A percentile compares a stretch with the other conserved stretches of the same genome.
Conservation (phyloP, 441 rosid species). For the Adansonia gregorii region DNA sequence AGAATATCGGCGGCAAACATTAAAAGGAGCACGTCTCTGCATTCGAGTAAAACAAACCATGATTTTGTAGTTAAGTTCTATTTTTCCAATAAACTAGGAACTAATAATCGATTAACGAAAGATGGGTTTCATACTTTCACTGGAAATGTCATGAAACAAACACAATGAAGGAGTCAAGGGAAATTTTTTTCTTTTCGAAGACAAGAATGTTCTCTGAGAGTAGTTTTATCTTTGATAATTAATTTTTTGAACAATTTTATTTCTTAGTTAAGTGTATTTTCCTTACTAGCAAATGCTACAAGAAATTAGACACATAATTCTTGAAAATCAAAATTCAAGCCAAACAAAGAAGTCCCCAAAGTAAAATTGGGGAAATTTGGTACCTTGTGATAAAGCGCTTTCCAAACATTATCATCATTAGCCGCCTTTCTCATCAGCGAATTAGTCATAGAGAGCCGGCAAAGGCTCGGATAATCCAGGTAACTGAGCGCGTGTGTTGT, state of each 20-base stretch:
- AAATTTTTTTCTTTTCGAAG: too few species aligned
- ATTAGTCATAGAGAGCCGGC: conserved; percentile 96
- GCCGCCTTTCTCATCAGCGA: conserved; percentile 97
- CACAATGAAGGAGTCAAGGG: neutral
- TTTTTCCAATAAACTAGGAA: neutral
- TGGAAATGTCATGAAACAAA: neutral
- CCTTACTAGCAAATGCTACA: neutral
- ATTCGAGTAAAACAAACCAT: neutral
- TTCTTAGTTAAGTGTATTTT: neutral
- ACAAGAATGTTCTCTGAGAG: too few species aligned
- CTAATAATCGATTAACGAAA: neutral
- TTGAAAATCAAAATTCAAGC: neutral
- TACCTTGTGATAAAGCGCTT: conserved; percentile 95
- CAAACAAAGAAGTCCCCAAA: too few species aligned
- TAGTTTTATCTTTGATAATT: neutral
- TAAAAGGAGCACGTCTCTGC: neutral
- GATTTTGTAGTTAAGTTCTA: conserved; percentile 7
- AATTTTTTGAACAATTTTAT: neutral
- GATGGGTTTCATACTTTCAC: neutral
- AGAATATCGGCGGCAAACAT: neutral
- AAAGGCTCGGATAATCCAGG: conserved; percentile 93
- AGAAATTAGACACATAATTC: neutral
- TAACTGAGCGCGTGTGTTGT: conserved; percentile 96
- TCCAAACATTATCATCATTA: conserved; percentile 98
- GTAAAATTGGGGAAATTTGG: neutral